Conservation (phyloP, 352 stramenopile species). For the Globisporangium lucens region DNA sequence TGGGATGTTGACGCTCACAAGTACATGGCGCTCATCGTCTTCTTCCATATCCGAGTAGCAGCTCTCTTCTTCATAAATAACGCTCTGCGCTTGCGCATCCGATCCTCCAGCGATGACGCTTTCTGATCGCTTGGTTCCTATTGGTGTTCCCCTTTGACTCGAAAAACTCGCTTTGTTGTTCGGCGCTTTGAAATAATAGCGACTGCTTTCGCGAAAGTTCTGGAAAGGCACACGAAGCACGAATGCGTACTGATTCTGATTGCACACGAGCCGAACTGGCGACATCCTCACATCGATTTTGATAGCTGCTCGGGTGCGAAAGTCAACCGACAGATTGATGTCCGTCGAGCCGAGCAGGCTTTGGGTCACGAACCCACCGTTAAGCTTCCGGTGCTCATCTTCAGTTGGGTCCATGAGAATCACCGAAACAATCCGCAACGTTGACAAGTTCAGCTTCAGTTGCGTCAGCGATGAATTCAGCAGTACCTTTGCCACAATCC, state of each 20-base stretch:
- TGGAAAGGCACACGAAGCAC: constrained; percentile 69
- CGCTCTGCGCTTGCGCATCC: constrained; percentile 14
- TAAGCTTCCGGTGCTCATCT: constrained; percentile 24
- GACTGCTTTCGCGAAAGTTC: constrained; percentile 67
- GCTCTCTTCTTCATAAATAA: constrained; percentile 26
- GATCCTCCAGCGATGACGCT: constrained; percentile 13
- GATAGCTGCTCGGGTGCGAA: constrained; percentile 51
- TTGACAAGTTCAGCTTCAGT: constrained; percentile 57
- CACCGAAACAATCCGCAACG: constrained; percentile 70
- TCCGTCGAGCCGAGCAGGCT: constrained; percentile 73
- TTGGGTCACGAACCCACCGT: constrained; percentile 51
- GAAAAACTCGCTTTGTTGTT: constrained; percentile 4
- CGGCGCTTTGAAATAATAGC: constrained; percentile 31
- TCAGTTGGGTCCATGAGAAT: constrained; percentile 58
- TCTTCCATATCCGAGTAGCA: constrained; percentile 27
- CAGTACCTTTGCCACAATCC: constrained; percentile 79
- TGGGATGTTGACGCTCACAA: constrained; percentile 56
- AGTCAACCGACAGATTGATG: constrained; percentile 53
- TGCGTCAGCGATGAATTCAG: constrained; percentile 79
- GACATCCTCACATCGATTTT: constrained; percentile 53
- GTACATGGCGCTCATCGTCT: constrained; percentile 50
- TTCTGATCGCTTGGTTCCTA: constrained; percentile 6
- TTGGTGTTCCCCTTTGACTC: neutral
- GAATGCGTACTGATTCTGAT: constrained; percentile 82
- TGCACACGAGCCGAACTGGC: constrained; percentile 75